Evolutionary conservation across 352 stramenopile species (phyloP).

Genomic region (Pythium scleroteichum): DNA sequence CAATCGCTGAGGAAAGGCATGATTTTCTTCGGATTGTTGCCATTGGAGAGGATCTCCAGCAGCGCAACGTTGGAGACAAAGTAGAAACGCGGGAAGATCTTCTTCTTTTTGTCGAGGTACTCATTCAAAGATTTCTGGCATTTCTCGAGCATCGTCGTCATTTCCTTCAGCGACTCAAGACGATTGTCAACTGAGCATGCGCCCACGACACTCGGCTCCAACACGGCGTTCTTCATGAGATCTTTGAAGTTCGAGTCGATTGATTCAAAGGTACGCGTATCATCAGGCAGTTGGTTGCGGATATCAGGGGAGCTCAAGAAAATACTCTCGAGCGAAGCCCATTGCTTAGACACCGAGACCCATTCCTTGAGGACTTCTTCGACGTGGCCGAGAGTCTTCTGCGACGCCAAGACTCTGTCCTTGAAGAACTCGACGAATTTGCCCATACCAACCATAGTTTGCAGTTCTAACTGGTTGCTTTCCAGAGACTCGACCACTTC

Average conservation of each 20-base stretch:
- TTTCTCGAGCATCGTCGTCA: conserved; percentile 88
- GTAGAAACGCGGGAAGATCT: conserved; percentile 91
- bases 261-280: conserved; percentile 85
- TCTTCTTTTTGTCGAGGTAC: conserved; percentile 92
- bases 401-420: conserved; percentile 71
- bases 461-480: conserved; percentile 85
- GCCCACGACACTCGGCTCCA: conserved; percentile 81
- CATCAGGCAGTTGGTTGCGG: conserved; percentile 83
- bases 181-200: conserved; percentile 79
- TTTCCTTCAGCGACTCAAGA: conserved; percentile 82
- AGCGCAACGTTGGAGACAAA: conserved; percentile 89
- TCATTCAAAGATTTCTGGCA: conserved; percentile 89
- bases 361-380: conserved; percentile 89
- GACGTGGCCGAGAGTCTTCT: conserved; percentile 83
- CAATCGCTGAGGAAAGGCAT: conserved; percentile 97
- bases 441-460: conserved; percentile 91
- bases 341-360: conserved; percentile 87
- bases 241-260: conserved; percentile 92
- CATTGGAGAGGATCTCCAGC: conserved; percentile 87
- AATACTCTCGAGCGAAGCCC: conserved; percentile 87
- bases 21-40: conserved; percentile 96
- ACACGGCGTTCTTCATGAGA: conserved; percentile 88
- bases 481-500: conserved; percentile 86
- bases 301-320: conserved; percentile 90
- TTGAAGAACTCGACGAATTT: conserved; percentile 92